Evolutionary conservation across 306 rosid species (phyloP).

Genomic region (Sicyos edulis): DNA sequence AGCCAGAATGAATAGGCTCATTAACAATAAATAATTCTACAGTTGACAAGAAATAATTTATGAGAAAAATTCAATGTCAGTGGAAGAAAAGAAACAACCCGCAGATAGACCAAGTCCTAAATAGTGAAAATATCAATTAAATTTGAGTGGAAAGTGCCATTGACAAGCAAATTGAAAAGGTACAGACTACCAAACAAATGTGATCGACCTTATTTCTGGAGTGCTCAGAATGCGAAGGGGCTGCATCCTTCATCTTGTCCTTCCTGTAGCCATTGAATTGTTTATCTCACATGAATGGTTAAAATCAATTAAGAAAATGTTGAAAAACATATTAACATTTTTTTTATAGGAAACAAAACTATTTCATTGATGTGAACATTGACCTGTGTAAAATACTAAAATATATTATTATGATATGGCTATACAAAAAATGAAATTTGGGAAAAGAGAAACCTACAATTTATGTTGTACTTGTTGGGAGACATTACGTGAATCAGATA

Average conservation of each 20-base stretch:
- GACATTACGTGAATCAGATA: constrained; percentile 21
- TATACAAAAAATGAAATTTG: constrained; percentile 12
- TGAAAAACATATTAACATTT: constrained; percentile 10
- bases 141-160: neutral
- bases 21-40: constrained; percentile 5
- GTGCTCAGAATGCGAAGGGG: constrained; percentile 35
- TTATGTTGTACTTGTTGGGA: constrained; percentile 31
- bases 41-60: neutral
- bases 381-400: neutral
- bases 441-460: constrained; percentile 39
- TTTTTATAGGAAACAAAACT: no score
- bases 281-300: constrained; percentile 11
- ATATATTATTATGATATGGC: constrained; percentile 11
- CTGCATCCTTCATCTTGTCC: constrained; percentile 37
- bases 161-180: neutral
- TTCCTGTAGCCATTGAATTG: constrained; percentile 37
- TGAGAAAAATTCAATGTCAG: neutral
- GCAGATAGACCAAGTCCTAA: neutral
- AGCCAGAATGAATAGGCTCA: neutral
- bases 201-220: constrained; percentile 67
- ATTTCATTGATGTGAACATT: neutral
- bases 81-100: neutral
- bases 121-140: constrained; percentile 5
- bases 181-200: constrained; percentile 3
- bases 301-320: constrained; percentile 4